A percentile compares a stretch with the other conserved stretches of the same genome.
phyloP scores from a whole-genome alignment of 768 basidiomycete species.

The Ephemerocybe angulata region DNA sequence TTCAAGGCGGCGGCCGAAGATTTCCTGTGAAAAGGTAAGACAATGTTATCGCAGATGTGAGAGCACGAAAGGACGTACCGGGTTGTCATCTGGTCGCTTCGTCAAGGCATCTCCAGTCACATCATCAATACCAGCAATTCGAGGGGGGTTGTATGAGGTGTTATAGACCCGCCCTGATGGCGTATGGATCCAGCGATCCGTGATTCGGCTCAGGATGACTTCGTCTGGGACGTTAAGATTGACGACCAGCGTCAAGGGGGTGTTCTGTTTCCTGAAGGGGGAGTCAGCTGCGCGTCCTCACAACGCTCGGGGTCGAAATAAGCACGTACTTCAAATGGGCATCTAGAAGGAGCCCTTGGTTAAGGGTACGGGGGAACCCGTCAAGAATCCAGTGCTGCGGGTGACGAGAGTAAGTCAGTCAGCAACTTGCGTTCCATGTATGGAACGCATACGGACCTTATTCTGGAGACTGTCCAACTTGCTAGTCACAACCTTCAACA shows the following conservation, averaged over 20 bases:
- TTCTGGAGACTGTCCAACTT: constrained; percentile 65
- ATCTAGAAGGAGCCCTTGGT: constrained; percentile 80
- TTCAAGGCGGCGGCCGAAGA: constrained; percentile 70
- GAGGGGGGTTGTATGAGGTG: constrained; percentile 81
- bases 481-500: constrained; percentile 71
- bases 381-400: constrained; percentile 86
- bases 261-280: constrained; percentile 49
- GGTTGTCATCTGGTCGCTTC: constrained; percentile 87
- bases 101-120: constrained; percentile 82
- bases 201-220: constrained; percentile 80
- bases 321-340: constrained; percentile 64
- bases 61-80: constrained; percentile 45
- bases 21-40: constrained; percentile 46
- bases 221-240: constrained; percentile 88
- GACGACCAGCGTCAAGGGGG: constrained; percentile 74
- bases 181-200: constrained; percentile 86
- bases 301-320: not conserved
- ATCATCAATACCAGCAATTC: constrained; percentile 77
- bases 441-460: constrained; percentile 44
- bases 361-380: constrained; percentile 86
- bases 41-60: constrained; percentile 8
- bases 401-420: constrained; percentile 1
- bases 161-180: constrained; percentile 91
- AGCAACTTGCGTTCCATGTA: not conserved
- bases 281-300: not conserved